Evolutionary conservation across 768 basidiomycete genomes (phyloP), one percentile per base, ranked within the genome.

Genomic region (Trametes meyenii): DNA sequence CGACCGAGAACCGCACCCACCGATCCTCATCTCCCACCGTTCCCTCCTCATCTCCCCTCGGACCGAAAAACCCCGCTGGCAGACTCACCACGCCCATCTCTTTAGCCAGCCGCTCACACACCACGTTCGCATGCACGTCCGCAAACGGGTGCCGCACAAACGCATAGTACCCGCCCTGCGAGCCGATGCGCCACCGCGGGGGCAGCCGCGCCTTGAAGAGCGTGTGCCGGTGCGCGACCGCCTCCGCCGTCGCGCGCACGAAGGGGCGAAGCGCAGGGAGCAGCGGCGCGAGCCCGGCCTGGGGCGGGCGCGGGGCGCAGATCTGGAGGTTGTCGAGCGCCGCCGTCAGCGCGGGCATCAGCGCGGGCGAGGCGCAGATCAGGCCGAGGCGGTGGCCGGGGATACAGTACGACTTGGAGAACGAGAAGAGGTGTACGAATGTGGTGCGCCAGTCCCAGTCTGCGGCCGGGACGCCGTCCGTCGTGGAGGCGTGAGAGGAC

Each of bases 361-460:
- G 71, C 0, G 69, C 61, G 0, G 86, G 83, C 0, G 86, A 83
- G 0, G 88, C 86, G 19, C 85, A 81, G 58, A 94, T 79, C 4
- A 82, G 81, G 1, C 93, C 93, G 5, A 94, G 81, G 12, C 92
- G 84, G 72, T 93, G 88, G 0, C 92, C 92, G 0, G 93, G 92
- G n/a, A 91, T 78, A 52, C 83, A 85, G 74, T 90, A 88, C 42
- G 87, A 82, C 74, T 93, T 95, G 46, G 88, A 90, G 73, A 92
- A 92, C 23, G 89, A 92, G 71, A 87, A 91, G 26, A 93, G 77
- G 66, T 87, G 85, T 60, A 92, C 79, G 54, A 92, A 65, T 55
- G 79, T 83, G 0, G 71, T 71, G 21, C 88, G 77, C 91, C 91
- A 94, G 24, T 75, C 72, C 70, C 74, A 74, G 50, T 52, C 50